phyloP scores from a whole-genome alignment of 2,329 filamentous ascomycete genomes.

The Incumbomyces delicatus region DNA sequence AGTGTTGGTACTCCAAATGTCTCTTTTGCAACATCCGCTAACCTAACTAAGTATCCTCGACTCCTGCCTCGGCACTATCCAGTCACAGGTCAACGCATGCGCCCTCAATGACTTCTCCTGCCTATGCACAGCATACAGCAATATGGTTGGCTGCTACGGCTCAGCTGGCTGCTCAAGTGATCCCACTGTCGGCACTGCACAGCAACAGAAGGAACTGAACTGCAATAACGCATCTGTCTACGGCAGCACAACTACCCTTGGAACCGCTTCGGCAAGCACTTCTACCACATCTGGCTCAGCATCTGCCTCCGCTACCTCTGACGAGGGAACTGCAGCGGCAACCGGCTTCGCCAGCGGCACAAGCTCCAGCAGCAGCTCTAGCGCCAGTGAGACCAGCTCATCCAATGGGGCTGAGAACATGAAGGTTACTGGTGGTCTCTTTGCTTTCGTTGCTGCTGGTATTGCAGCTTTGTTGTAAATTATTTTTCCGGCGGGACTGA shows the following conservation, averaged over 20 bases:
- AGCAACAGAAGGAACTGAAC: slow-evolving; percentile 28
- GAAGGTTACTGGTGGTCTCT: neutral
- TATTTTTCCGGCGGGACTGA: neutral
- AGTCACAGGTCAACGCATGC: slow-evolving; percentile 36
- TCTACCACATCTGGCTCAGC: slow-evolving; percentile 12
- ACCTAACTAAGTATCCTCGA: slow-evolving; percentile 39
- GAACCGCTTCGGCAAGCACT: slow-evolving; percentile 11
- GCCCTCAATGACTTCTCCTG: slow-evolving; percentile 44
- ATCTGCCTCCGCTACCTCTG: slow-evolving; percentile 18
- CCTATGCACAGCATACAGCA: slow-evolving; percentile 47
- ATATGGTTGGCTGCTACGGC: slow-evolving; percentile 50
- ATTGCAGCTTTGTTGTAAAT: slow-evolving; percentile 4
- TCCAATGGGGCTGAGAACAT: neutral
- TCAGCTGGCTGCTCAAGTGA: slow-evolving; percentile 46
- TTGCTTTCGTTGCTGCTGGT: slow-evolving; percentile 6
- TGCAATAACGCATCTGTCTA: slow-evolving; percentile 36
- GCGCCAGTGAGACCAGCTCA: neutral
- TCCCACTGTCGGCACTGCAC: slow-evolving; percentile 25
- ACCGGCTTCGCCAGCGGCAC: slow-evolving; percentile 22
- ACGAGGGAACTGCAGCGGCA: slow-evolving; percentile 8
- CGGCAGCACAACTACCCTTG: slow-evolving; percentile 16
- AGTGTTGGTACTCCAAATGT: slow-evolving; percentile 16
- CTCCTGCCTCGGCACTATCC: slow-evolving; percentile 35
- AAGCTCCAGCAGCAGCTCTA: slow-evolving; percentile 12
- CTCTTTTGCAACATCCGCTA: neutral